Base-by-base conservation (phyloP, 225 moss, liverwort and hornwort genomes). In the Anthoceros angustus region DNA sequence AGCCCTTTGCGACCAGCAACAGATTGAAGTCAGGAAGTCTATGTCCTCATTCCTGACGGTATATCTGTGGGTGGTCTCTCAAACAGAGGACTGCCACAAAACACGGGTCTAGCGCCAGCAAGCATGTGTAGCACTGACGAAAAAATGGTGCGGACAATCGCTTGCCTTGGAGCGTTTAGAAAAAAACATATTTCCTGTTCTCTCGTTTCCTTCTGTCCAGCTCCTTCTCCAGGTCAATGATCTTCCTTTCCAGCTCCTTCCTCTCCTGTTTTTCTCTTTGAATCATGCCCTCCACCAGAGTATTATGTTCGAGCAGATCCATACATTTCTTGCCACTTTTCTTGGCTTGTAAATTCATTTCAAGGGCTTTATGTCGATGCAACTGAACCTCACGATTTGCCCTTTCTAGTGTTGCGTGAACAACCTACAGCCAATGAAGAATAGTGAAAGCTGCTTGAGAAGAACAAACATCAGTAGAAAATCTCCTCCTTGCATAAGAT, bases 301-400 rank as follows among this genome's bases (percentile, higher is more conserved):
- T 62, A 9, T 42, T 23, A 66, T 72, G 72, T n/a, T 72, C 67
- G 3, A 66, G 78, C 65, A 81, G 67, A 39, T 77, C 71, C 39
- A 66, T 64, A 43, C 78, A 81, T 61, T 68, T 75, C 73, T 77
- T 81, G n/a, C 77, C 73, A 63, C 76, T 78, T 16, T 70, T 75
- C 63, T 73, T 79, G 42, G 84, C 79, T 66, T 79, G 81, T 77
- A 73, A 68, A 68, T 76, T 70, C 48, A 79, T 76, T 25, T 84
- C 73, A 23, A 74, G 46, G 6, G 77, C 78, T 43, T 78, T 78
- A 43, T 66, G 62, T 14, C 69, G 74, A 70, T 66, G 76, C 7
- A 68, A 9, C 65, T 21, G 78, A 20, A 84, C 63, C 32, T 62
- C 71, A 43, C 79, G 66, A 63, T 81, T 75, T 3, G 66, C 70